Evolutionary conservation across 257 asterid genomes (phyloP), one percentile per base, ranked within the genome.

Genomic region (Phtheirospermum japonicum): DNA sequence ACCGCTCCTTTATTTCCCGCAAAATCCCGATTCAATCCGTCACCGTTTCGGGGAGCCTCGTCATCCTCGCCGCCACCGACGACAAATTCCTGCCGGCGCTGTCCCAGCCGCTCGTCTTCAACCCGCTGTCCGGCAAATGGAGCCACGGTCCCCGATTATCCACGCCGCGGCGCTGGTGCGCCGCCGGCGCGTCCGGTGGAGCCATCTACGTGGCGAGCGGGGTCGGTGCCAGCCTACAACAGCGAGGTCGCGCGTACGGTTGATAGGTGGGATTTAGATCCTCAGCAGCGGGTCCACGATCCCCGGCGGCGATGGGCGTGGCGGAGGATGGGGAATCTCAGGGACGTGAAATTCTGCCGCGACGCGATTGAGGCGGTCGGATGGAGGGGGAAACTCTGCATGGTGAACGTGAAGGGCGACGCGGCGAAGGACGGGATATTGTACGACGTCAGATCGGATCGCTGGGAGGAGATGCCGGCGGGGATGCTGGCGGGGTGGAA

Each of bases 131-230:
- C 0, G 7, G 36, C 2, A 55, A 58, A 0, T 90, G 98, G 98
- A 16, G 33, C 12, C 68, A 45, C 19, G 96, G 95, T 0, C 98
- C 94, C 0, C 77, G 67, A 0, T 68, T 90, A 7, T 14, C 69
- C 12, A 12, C 75, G 5, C 95, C 98, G 0, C 85, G 96, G 2
- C 79, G 98, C 4, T 90, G 96, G 96, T 90, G 98, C 75, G 91
- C 80, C 2, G 79, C 88, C 0, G 98, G 98, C 9, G 67, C 73
- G 0, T 57, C 68, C 0, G 37, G 72, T 3, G 75, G 78, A 0
- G 57, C 65, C 2, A 78, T 90, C 2, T 85, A 77, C 73, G 87
- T 85, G 0, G 94, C 94, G 1, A 90, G 98, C 66, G 96, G 98
- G 33, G 75, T 88, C 4, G 95, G 96, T 49, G 77, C 96, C 72